Percentiles rank a stretch among this genome's conserved stretches.
These are phyloP conservation scores for Arachis monticola DNA, from an alignment of 331 rosid species.

Conservation along the genomic window DNA sequence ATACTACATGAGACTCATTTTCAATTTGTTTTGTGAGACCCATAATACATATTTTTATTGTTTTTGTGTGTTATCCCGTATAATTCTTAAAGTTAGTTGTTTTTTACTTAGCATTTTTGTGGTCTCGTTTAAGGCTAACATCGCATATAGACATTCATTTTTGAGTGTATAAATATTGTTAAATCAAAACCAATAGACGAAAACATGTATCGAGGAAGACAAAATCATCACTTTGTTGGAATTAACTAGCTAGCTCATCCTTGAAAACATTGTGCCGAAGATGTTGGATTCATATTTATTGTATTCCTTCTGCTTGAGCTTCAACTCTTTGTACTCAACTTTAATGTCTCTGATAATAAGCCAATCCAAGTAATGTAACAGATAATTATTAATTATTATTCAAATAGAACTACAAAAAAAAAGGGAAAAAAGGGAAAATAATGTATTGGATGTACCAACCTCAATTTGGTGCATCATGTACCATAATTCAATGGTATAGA, in stretches of 20 bases:
- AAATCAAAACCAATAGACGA: no score
- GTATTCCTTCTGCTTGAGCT: slow-evolving; percentile 60
- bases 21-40: no score
- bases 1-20: no score
- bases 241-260: slow-evolving; percentile 40
- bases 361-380: neutral
- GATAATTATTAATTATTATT: neutral
- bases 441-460: no score
- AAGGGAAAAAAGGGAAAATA: neutral
- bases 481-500: slow-evolving; percentile 3
- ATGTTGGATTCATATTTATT: slow-evolving; percentile 51
- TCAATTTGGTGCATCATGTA: no score
- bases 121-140: no score
- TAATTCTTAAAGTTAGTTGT: no score
- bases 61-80: no score
- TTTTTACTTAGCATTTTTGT: no score
- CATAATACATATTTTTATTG: no score
- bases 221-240: neutral
- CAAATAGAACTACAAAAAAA: neutral
- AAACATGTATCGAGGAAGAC: neutral
- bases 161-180: no score
- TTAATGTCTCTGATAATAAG: slow-evolving; percentile 57
- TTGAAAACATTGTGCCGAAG: slow-evolving; percentile 70
- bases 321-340: slow-evolving; percentile 58
- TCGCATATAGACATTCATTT: no score